Evolutionary conservation across 306 rosid genomes (phyloP).

Genomic region (Echinosophora koreensis): DNA sequence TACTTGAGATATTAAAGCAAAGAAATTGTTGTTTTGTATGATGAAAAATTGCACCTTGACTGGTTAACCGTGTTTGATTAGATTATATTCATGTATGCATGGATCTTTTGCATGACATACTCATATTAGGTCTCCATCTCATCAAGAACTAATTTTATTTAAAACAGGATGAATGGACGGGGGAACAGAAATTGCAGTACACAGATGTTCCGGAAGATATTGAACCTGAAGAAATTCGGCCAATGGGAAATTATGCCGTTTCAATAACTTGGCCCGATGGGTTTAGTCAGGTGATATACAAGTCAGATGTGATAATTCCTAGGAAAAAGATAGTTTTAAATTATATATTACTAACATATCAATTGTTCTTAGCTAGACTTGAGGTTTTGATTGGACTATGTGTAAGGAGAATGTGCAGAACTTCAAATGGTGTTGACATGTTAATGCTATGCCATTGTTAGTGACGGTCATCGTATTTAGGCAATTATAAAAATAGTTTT

Average conservation of each 20-base stretch:
- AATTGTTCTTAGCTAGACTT: not conserved
- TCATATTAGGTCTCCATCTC: constrained; percentile 39
- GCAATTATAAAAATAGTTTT: not conserved
- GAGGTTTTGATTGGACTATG: constrained; percentile 8
- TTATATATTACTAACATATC: constrained; percentile 2
- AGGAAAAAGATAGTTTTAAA: not conserved
- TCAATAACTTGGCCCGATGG: constrained; percentile 96
- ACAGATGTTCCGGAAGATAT: constrained; percentile 84
- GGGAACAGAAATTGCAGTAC: constrained; percentile 90
- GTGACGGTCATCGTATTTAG: not conserved
- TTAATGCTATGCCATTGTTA: not conserved
- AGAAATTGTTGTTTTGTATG: not conserved
- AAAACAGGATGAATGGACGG: constrained; percentile 94
- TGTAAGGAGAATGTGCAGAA: not conserved
- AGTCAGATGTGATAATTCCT: constrained; percentile 6
- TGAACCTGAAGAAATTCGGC: constrained; percentile 93
- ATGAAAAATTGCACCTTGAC: not conserved
- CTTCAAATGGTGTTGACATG: not conserved
- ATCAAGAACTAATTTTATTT: constrained; percentile 34
- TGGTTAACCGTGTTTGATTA: constrained; percentile 29
- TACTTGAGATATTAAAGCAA: constrained; percentile 3
- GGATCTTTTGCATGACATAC: constrained; percentile 23
- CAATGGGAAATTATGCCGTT: constrained; percentile 96
- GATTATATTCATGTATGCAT: not conserved
- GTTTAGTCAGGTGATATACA: constrained; percentile 79